Evolutionary conservation across 345 rosid species (phyloP).

Genomic region (Anacardium occidentale): DNA sequence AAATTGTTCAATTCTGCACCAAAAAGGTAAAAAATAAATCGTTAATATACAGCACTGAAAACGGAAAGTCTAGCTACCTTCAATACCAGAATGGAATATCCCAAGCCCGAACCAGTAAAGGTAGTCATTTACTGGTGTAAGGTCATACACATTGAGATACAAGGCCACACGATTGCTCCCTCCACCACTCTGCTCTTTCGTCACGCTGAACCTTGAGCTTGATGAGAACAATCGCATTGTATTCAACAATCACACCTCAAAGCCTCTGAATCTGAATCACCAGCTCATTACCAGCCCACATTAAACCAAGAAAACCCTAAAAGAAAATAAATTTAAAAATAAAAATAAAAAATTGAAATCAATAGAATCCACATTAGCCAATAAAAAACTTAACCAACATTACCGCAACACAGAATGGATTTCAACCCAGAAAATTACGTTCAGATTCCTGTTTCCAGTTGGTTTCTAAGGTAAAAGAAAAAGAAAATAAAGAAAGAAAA

Average conservation of each 20-base stretch:
- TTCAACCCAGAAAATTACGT: background rate
- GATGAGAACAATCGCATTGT: conserved; percentile 77
- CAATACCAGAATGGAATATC: conserved; percentile 91
- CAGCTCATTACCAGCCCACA: conserved; percentile 29
- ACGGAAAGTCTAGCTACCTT: conserved; percentile 49
- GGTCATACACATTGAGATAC: conserved; percentile 91
- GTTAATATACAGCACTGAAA: background rate
- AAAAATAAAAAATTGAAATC: background rate
- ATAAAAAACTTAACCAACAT: background rate
- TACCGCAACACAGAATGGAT: background rate
- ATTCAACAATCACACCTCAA: conserved; percentile 11
- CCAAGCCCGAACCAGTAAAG: conserved; percentile 92
- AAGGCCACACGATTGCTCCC: conserved; percentile 39
- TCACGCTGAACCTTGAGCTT: conserved; percentile 49
- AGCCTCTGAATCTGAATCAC: conserved; percentile 27
- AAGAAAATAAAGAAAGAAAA: background rate
- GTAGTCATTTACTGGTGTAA: conserved; percentile 89
- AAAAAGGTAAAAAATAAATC: background rate
- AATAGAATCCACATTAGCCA: background rate
- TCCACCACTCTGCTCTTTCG: conserved; percentile 41
- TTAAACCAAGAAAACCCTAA: conserved; percentile 13
- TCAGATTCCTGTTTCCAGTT: background rate
- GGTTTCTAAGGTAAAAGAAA: background rate
- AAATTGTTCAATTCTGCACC: background rate
- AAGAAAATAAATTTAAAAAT: background rate